These are phyloP conservation scores for Spiraea crenata DNA, from an alignment of 331 rosid species.

Conservation along the genomic window DNA sequence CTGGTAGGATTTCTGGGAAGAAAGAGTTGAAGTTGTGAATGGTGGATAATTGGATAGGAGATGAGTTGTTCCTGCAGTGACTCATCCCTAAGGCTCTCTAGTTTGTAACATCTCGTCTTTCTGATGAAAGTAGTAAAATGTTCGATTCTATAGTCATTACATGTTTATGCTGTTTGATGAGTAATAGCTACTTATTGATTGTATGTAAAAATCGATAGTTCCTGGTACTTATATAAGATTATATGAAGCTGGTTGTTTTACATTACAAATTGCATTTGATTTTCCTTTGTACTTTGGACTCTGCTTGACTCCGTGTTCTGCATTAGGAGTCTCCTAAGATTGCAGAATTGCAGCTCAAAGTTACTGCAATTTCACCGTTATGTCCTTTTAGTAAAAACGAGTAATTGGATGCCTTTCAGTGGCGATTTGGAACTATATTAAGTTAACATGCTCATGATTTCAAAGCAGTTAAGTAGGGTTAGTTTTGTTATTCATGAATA, in stretches of 20 bases:
- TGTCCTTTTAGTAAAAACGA: neutral
- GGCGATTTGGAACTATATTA: neutral
- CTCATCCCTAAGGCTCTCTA: neutral
- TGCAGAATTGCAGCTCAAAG: neutral
- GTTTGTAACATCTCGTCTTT: neutral
- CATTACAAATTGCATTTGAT: neutral
- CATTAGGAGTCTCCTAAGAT: neutral
- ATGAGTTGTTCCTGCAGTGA: conserved; percentile 2
- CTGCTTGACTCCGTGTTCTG: neutral
- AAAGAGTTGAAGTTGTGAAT: neutral
- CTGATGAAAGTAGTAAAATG: neutral
- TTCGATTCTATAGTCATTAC: too few relatives aligned
- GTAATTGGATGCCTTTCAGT: neutral
- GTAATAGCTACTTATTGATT: neutral
- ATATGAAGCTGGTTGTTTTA: conserved; percentile 1
- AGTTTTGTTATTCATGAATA: neutral
- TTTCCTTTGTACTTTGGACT: neutral
- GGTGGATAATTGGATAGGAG: neutral
- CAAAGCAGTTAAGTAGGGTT: neutral
- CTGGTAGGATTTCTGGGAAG: neutral
- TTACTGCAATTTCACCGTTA: neutral
- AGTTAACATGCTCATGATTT: neutral
- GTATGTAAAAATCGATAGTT: neutral
- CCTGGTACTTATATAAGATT: neutral
- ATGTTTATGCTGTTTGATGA: neutral